phyloP scores from a whole-genome alignment of 371 early-diverging fungal species.

The Mortierella sp. region DNA sequence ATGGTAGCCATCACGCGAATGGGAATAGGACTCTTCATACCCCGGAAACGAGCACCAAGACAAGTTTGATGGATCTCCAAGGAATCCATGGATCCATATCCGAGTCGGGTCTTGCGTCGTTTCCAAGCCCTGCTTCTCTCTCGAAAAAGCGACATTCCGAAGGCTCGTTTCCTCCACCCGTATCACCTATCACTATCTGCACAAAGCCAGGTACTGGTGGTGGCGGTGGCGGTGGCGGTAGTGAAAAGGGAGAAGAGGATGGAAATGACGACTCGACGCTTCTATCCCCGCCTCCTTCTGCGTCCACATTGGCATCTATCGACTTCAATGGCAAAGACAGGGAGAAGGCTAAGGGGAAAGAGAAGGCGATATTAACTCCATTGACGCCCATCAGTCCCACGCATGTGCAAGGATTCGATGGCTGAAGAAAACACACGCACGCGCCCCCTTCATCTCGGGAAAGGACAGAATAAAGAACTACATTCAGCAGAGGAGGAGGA shows the following conservation, averaged over 20 bases:
- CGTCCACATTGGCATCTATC: neutral
- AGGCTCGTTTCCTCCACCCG: neutral
- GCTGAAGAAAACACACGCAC: too few species aligned
- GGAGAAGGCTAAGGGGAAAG: neutral
- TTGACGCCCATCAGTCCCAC: neutral
- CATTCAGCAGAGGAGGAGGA: too few species aligned
- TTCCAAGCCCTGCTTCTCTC: neutral
- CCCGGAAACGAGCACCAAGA: too few species aligned
- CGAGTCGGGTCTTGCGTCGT: constrained; percentile 8
- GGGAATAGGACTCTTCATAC: too few species aligned
- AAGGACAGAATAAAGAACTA: too few species aligned
- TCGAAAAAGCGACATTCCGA: neutral
- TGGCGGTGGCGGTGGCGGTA: too few species aligned
- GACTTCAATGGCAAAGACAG: neutral
- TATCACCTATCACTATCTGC: neutral
- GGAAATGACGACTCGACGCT: too few species aligned
- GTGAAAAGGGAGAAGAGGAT: too few species aligned
- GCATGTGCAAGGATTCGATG: neutral
- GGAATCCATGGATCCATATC: constrained; percentile 9
- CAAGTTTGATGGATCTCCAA: neutral
- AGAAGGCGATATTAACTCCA: neutral
- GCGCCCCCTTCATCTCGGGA: too few species aligned
- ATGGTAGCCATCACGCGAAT: neutral
- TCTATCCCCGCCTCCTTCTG: neutral
- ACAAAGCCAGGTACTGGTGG: neutral